Conservation (phyloP, 2,329 filamentous ascomycete genomes). For the Amesomyces nigricolor region DNA sequence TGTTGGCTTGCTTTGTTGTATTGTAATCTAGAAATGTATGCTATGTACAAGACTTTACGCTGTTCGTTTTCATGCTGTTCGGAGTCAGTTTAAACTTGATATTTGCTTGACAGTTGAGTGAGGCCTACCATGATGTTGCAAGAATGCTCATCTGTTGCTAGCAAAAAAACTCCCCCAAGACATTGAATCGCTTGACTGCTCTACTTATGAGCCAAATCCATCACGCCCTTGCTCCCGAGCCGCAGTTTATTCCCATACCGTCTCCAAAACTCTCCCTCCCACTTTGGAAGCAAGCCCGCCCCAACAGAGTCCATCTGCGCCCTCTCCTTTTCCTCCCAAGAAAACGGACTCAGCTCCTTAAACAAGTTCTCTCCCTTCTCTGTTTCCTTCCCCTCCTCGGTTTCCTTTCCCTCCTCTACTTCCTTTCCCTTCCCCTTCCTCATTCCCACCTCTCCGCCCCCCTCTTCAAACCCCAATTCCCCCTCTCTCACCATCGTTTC, state of each 20-base stretch:
- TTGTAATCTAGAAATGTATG: slow-evolving; percentile 19
- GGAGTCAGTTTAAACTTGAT: background rate
- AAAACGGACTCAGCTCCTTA: slow-evolving; percentile 7
- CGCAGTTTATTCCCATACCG: slow-evolving; percentile 26
- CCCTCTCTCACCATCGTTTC: background rate
- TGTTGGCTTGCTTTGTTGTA: background rate
- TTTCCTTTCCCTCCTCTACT: background rate
- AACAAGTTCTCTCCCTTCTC: slow-evolving; percentile 8
- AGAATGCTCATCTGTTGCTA: no score
- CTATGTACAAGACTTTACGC: slow-evolving; percentile 9
- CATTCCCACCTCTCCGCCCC: background rate
- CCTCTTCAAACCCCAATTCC: background rate
- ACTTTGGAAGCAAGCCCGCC: slow-evolving; percentile 13
- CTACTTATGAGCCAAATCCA: slow-evolving; percentile 9
- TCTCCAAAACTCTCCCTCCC: slow-evolving; percentile 22
- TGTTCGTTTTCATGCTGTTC: background rate
- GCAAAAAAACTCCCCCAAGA: background rate
- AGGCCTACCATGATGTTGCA: no score
- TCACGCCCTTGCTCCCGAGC: slow-evolving; percentile 15
- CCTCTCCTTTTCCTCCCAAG: background rate
- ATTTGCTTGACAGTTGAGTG: background rate
- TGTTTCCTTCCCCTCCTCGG: no score
- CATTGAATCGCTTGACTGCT: background rate
- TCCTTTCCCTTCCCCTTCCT: background rate
- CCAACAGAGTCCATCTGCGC: background rate